Evolutionary conservation across 176 grass and related monocot species (phyloP).

Genomic region (Musa troglodytarum): DNA sequence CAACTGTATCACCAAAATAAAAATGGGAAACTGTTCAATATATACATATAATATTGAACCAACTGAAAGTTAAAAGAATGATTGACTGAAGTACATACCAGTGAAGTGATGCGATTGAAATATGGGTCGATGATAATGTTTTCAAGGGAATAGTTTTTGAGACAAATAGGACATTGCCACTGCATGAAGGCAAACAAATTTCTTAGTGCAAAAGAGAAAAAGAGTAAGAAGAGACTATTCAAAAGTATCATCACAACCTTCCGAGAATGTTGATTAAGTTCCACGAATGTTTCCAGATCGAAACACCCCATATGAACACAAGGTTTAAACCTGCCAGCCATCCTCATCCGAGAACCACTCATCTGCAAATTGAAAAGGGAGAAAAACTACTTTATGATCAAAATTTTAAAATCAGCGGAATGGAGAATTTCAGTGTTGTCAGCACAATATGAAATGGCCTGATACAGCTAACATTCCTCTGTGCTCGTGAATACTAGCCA

Average conservation of each 20-base stretch:
- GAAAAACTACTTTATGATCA: neutral
- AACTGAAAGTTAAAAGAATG: constrained; percentile 11
- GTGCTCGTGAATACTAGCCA: too few relatives aligned
- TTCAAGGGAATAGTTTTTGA: constrained; percentile 92
- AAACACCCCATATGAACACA: constrained; percentile 95
- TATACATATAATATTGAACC: neutral
- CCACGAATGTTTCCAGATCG: constrained; percentile 89
- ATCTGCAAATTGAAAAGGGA: constrained; percentile 41
- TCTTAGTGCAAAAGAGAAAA: constrained; percentile 13
- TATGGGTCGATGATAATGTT: constrained; percentile 86
- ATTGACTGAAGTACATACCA: constrained; percentile 38
- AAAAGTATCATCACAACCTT: constrained; percentile 39
- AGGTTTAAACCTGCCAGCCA: constrained; percentile 78
- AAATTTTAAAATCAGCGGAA: neutral
- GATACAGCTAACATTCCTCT: neutral
- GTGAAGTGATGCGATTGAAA: constrained; percentile 81
- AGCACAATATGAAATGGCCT: neutral
- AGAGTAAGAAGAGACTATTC: neutral
- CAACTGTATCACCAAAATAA: constrained; percentile 39
- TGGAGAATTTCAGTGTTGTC: neutral
- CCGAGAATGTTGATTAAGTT: constrained; percentile 85
- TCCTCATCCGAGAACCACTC: constrained; percentile 85
- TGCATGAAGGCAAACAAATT: constrained; percentile 46
- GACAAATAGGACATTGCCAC: constrained; percentile 97
- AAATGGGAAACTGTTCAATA: constrained; percentile 18